Percentiles rank a stretch among this genome's conserved stretches.
These are phyloP conservation scores for Sambucus nigra DNA, from an alignment of 129 eudicot species.

Conservation along the genomic window DNA sequence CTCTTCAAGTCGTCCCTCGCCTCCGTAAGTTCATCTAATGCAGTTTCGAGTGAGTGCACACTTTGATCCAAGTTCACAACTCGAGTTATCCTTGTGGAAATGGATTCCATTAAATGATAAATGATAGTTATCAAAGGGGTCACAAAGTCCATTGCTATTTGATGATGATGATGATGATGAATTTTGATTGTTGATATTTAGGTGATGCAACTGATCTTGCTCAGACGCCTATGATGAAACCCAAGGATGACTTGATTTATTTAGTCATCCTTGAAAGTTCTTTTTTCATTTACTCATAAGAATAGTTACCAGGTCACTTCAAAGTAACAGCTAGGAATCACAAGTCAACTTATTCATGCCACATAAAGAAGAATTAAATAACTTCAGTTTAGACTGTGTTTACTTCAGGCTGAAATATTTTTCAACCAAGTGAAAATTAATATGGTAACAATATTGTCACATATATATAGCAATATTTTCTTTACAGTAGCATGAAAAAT, in stretches of 20 bases:
- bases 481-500: too few species aligned
- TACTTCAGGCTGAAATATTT: too few species aligned
- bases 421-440: too few species aligned
- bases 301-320: too few species aligned
- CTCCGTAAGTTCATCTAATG: constrained; percentile 17
- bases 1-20: constrained; percentile 27
- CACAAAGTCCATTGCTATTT: constrained; percentile 8
- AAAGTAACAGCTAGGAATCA: too few species aligned
- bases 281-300: not conserved
- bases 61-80: constrained; percentile 8
- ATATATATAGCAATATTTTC: too few species aligned
- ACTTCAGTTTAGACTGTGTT: too few species aligned
- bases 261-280: not conserved
- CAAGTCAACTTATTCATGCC: too few species aligned
- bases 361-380: too few species aligned
- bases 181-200: not conserved
- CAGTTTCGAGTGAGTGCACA: constrained; percentile 1
- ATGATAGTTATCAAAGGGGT: constrained; percentile 13
- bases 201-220: too few species aligned
- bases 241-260: constrained; percentile 2
- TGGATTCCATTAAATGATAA: not conserved
- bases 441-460: too few species aligned
- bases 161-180: not conserved
- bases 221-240: constrained; percentile 8
- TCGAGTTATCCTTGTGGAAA: not conserved